These are phyloP conservation scores for Pleurotus cornucopiae DNA, from an alignment of 768 basidiomycete genomes.

Conservation along the genomic window DNA sequence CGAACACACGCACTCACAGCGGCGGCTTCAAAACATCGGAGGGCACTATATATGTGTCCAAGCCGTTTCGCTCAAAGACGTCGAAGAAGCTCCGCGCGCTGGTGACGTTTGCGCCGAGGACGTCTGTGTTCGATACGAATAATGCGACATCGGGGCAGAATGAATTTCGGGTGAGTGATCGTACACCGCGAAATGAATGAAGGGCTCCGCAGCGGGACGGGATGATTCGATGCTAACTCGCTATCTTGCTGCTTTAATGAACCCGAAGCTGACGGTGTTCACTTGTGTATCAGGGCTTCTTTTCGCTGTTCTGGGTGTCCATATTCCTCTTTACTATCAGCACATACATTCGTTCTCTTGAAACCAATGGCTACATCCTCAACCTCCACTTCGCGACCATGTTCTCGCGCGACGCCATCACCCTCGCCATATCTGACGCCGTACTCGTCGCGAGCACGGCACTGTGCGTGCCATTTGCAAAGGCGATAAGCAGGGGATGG, in stretches of 20 bases:
- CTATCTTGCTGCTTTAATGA: neutral
- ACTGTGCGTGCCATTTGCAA: conserved; percentile 81
- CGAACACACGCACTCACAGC: conserved; percentile 25
- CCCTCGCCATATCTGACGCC: conserved; percentile 80
- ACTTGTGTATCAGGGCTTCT: conserved; percentile 67
- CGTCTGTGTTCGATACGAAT: conserved; percentile 78
- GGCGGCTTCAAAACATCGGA: conserved; percentile 50
- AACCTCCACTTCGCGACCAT: conserved; percentile 79
- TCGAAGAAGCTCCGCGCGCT: conserved; percentile 79
- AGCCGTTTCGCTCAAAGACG: conserved; percentile 67
- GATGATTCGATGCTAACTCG: neutral
- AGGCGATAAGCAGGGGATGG: conserved; percentile 72
- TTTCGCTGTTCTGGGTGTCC: conserved; percentile 90
- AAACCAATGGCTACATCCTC: conserved; percentile 73
- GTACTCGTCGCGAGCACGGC: conserved; percentile 74
- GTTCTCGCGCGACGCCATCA: conserved; percentile 82
- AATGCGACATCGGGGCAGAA: conserved; percentile 74
- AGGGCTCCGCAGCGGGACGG: too few relatives aligned
- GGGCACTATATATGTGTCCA: conserved; percentile 72
- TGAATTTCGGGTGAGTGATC: conserved; percentile 69
- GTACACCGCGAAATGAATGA: too few relatives aligned
- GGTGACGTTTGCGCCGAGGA: conserved; percentile 82
- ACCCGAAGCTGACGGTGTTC: conserved; percentile 8
- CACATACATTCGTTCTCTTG: conserved; percentile 73
- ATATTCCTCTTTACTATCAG: conserved; percentile 79